These are phyloP conservation scores for Lantana camara DNA, from an alignment of 257 asterid species.

Conservation along the genomic window DNA sequence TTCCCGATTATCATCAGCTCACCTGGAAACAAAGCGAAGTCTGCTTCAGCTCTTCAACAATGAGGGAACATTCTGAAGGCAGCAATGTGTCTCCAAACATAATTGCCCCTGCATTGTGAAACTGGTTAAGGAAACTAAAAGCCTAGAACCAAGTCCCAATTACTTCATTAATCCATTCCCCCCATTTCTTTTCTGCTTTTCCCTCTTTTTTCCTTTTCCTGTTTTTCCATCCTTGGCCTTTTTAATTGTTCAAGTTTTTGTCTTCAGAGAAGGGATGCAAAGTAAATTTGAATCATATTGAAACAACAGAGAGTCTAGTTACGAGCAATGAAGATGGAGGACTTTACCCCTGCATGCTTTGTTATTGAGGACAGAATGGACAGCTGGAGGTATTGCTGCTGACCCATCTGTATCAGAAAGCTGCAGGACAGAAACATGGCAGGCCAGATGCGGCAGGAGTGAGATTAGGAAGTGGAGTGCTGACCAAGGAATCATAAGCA, in stretches of 20 bases:
- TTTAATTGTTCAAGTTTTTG: background rate
- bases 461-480: slow-evolving; percentile 13
- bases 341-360: slow-evolving; percentile 93
- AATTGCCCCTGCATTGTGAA: slow-evolving; percentile 70
- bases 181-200: background rate
- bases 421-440: slow-evolving; percentile 38
- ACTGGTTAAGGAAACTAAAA: slow-evolving; percentile 4
- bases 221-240: background rate
- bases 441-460: slow-evolving; percentile 3
- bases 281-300: background rate
- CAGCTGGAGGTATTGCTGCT: slow-evolving; percentile 86
- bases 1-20: slow-evolving; percentile 34
- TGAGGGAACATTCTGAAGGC: slow-evolving; percentile 90
- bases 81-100: slow-evolving; percentile 94
- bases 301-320: slow-evolving; percentile 14
- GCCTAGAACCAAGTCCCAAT: background rate
- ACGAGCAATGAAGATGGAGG: slow-evolving; percentile 16
- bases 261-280: background rate
- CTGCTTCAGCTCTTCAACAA: slow-evolving; percentile 86
- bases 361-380: slow-evolving; percentile 76
- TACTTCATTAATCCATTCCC: background rate
- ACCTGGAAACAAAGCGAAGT: slow-evolving; percentile 96
- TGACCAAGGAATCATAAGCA: slow-evolving; percentile 13
- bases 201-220: background rate
- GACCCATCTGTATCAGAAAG: slow-evolving; percentile 97